Conservation (phyloP, 345 rosid genomes). For the Tarenaya hassleriana region DNA sequence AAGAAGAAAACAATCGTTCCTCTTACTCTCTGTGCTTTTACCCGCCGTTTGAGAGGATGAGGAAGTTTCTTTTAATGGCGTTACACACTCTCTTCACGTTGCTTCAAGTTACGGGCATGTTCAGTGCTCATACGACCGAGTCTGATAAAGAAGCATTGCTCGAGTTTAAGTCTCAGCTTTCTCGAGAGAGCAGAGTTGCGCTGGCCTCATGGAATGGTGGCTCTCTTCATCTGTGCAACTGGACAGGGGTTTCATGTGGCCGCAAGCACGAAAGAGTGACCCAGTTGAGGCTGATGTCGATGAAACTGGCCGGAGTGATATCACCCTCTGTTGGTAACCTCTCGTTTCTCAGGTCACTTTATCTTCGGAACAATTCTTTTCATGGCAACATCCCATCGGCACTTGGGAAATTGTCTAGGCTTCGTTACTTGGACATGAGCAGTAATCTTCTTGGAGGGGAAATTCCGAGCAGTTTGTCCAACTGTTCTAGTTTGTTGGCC, state of each 20-base stretch:
- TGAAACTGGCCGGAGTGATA: constrained; percentile 16
- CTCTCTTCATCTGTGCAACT: constrained; percentile 20
- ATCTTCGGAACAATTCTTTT: constrained; percentile 27
- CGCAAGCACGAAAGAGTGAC: constrained; percentile 20
- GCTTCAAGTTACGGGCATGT: too few species aligned
- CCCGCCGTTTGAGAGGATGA: too few species aligned
- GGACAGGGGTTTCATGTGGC: constrained; percentile 28
- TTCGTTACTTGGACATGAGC: constrained; percentile 23
- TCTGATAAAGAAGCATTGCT: constrained; percentile 22
- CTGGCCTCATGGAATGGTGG: constrained; percentile 19
- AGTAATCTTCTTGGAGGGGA: constrained; percentile 20
- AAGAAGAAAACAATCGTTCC: too few species aligned
- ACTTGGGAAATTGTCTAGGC: constrained; percentile 20
- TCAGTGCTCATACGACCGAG: too few species aligned
- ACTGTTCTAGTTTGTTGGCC: too few species aligned
- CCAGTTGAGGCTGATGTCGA: constrained; percentile 20
- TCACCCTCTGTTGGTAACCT: constrained; percentile 34
- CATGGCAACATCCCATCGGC: constrained; percentile 18
- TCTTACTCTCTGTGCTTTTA: too few species aligned
- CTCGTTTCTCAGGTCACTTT: constrained; percentile 25
- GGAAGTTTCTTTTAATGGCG: too few species aligned
- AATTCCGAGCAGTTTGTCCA: constrained; percentile 15
- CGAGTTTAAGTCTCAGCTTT: constrained; percentile 25
- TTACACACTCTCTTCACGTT: too few species aligned
- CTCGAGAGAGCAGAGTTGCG: constrained; percentile 16